Evolutionary conservation across 1,284 basidiomycete species (phyloP), one percentile per base, ranked within the genome.

Genomic region (Quambalaria eucalypti): DNA sequence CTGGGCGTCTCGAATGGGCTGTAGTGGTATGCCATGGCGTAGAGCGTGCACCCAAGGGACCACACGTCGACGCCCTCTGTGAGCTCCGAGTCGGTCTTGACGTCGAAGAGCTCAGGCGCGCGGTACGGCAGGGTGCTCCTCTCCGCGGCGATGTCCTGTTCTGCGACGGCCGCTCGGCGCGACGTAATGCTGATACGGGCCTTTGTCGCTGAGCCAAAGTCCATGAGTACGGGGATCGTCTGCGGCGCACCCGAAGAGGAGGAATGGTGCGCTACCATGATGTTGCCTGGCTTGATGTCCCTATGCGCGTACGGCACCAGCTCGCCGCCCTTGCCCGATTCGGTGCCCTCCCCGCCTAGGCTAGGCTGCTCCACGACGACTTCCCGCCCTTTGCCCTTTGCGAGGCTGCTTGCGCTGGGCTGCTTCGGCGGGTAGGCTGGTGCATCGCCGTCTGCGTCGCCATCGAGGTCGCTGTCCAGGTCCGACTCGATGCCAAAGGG

Each of bases 231-330:
- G 10, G 84, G 83, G 16, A 78, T 28, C 4, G 26, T 33, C 19
- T 31, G 7, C 14, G 68, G 65, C 25, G 51, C 56, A 4, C 88
- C 89, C 57, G 95, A 88, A 69, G 96, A 91, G 5, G 89, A 82
- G 1, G 50, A 52, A 14, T 26, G n/a, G 8, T 42, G 51, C 28
- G 54, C 29, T 55, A 98, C 82, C 92, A 98, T 98, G 56, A 98
- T 82, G 75, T 98, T 98, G 48, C 69, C 63, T 51, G 93, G 95
- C 78, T 99, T 98, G 70, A 98, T 81, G 78, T 99, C 93, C 57
- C 95, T 81, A 78, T 98, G 95, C 0, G 93, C 92, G 75, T 95
- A 99, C 0, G 95, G 90, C 5, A 90, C 36, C 14, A 58, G 51
- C 25, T 71, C 63, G 1, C 67, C 68, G 2, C 54, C 60, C 12